Conservation (phyloP, 495 filamentous ascomycete genomes). For the Staphylotrichum tortipilum region DNA sequence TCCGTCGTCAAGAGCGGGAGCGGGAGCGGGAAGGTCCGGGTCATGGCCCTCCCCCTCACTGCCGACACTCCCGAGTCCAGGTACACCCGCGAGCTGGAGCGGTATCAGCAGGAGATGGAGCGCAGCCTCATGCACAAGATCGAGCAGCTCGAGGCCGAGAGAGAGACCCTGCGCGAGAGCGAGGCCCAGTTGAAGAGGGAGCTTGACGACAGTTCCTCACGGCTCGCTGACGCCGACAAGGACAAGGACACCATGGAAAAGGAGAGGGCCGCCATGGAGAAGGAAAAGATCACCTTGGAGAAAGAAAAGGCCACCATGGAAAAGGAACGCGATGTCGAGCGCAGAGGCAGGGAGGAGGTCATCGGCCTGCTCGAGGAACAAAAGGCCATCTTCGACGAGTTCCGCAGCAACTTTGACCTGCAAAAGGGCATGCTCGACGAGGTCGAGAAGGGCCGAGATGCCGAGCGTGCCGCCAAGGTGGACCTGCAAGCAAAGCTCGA, state of each 20-base stretch:
- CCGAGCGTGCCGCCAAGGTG: slow-evolving; percentile 14
- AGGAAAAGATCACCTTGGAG: slow-evolving; percentile 13
- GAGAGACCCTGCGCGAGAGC: slow-evolving; percentile 26
- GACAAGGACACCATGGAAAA: slow-evolving; percentile 20
- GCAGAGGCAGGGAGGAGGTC: slow-evolving; percentile 14
- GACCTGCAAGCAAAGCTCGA: slow-evolving; percentile 26
- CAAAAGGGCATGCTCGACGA: slow-evolving; percentile 29
- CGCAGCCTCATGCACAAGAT: slow-evolving; percentile 30
- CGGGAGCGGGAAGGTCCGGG: slow-evolving; percentile 26
- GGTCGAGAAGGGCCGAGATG: slow-evolving; percentile 23
- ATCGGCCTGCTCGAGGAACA: slow-evolving; percentile 28
- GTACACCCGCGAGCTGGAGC: slow-evolving; percentile 15
- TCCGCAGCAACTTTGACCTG: slow-evolving; percentile 33
- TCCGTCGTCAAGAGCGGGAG: slow-evolving; percentile 17
- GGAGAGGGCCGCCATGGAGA: slow-evolving; percentile 19
- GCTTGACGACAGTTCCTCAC: slow-evolving; percentile 23
- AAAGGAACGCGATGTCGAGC: slow-evolving; percentile 26
- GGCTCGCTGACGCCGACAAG: slow-evolving; percentile 1
- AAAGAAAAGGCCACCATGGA: slow-evolving; percentile 15
- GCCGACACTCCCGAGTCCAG: slow-evolving; percentile 4
- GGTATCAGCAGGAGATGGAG: slow-evolving; percentile 20
- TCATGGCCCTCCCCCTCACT: slow-evolving; percentile 20
- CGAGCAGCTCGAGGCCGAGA: slow-evolving; percentile 36
- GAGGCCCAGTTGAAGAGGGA: slow-evolving; percentile 25
- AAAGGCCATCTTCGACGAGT: slow-evolving; percentile 34